A percentile compares a stretch with the other conserved stretches of the same genome.
phyloP scores from a whole-genome alignment of 257 asterid species.

The Rubia yunnanensis region DNA sequence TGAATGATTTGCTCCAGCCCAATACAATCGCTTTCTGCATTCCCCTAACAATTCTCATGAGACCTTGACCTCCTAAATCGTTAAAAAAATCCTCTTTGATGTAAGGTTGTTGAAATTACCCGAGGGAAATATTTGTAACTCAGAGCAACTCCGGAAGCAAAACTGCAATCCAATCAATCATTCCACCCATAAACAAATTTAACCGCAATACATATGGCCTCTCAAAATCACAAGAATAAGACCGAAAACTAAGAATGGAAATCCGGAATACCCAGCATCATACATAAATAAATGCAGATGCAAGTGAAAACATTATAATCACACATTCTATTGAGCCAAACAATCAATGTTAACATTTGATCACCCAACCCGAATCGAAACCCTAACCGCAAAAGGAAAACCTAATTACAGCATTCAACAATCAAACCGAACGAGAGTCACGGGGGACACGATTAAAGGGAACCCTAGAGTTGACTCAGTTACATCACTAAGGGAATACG shows the following conservation, averaged over 20 bases:
- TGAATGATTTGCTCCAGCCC: slow-evolving; percentile 66
- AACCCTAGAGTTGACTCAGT: slow-evolving; percentile 18
- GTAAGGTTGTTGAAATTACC: slow-evolving; percentile 53
- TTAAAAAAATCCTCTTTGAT: slow-evolving; percentile 56
- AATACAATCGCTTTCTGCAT: slow-evolving; percentile 78
- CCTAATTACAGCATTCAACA: neutral
- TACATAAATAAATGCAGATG: neutral
- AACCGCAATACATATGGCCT: neutral
- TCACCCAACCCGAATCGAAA: neutral
- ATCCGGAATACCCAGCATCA: neutral
- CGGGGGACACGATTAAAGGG: neutral
- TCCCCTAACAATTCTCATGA: slow-evolving; percentile 99
- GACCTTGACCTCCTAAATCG: slow-evolving; percentile 65
- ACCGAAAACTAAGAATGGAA: neutral
- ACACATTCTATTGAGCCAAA: neutral
- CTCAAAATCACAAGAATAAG: neutral
- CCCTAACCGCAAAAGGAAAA: neutral
- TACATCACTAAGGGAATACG: neutral
- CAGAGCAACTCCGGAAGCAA: slow-evolving; percentile 34
- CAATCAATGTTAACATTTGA: neutral
- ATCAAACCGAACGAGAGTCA: neutral
- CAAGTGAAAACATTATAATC: neutral
- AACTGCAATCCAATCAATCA: slow-evolving; percentile 43
- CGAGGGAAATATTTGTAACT: slow-evolving; percentile 24
- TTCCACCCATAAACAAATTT: slow-evolving; percentile 17